Percentiles rank a stretch among this genome's conserved stretches.
These are phyloP conservation scores for Paramecium octaurelia DNA, from an alignment of 73 alveolate species.

Conservation along the genomic window DNA sequence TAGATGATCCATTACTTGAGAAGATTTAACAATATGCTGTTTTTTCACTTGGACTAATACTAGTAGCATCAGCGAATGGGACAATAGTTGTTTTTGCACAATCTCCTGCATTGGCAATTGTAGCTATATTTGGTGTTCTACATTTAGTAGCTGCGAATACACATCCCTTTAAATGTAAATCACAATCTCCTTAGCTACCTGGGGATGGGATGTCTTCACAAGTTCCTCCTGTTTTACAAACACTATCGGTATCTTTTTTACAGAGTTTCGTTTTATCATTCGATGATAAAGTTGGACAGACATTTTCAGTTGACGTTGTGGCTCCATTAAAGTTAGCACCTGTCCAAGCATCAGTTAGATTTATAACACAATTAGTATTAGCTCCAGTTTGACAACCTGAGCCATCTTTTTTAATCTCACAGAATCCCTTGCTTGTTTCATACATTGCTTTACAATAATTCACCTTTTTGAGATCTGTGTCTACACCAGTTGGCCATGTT, in stretches of 20 bases:
- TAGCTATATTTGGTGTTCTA: background rate
- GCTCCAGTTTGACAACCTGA: background rate
- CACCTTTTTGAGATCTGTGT: background rate
- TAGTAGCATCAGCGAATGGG: background rate
- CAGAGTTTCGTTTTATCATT: background rate
- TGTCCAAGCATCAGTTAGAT: background rate
- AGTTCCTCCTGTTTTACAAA: background rate
- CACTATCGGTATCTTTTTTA: background rate
- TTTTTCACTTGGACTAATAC: background rate
- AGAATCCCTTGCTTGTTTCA: background rate
- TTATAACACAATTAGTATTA: background rate
- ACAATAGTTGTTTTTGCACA: background rate
- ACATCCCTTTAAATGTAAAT: background rate
- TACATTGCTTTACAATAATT: background rate
- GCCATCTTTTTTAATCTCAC: background rate
- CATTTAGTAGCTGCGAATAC: background rate
- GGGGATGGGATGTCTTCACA: slow-evolving; percentile 19
- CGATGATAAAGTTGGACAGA: background rate
- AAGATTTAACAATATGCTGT: background rate
- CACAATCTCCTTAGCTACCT: background rate
- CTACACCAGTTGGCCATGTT: background rate
- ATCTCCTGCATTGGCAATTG: background rate
- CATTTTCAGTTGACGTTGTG: background rate
- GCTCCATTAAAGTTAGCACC: background rate
- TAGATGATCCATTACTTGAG: background rate